Percentiles rank a stretch among this genome's conserved stretches.
Evolutionary conservation across 2,329 filamentous ascomycete species (phyloP).

Genomic region (Ceratocystis lukuohia): DNA sequence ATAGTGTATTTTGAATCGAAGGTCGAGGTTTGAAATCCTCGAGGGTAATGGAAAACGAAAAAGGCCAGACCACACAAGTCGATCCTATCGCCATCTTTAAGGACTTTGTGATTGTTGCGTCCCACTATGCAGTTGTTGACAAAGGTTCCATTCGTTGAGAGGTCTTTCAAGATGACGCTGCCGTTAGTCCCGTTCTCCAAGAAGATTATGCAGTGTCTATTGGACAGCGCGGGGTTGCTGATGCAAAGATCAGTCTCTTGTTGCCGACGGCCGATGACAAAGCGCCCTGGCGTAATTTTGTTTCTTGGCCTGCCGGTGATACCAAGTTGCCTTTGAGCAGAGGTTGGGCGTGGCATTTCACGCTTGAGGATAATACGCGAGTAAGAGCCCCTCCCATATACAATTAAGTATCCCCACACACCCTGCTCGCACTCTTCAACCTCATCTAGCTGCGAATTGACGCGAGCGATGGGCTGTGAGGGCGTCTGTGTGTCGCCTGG

Average conservation of each 20-base stretch:
- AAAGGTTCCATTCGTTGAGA: slow-evolving; percentile 93
- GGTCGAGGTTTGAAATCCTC: slow-evolving; percentile 46
- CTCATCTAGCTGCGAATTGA: slow-evolving; percentile 44
- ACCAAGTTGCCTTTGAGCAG: slow-evolving; percentile 22
- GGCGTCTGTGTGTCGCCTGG: slow-evolving; percentile 14
- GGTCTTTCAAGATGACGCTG: slow-evolving; percentile 66
- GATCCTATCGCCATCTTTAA: slow-evolving; percentile 83
- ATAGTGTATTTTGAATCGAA: slow-evolving; percentile 82
- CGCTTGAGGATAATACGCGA: slow-evolving; percentile 58
- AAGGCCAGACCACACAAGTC: slow-evolving; percentile 71
- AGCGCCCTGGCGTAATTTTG: slow-evolving; percentile 22
- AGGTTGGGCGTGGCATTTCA: slow-evolving; percentile 47
- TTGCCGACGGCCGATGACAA: slow-evolving; percentile 15
- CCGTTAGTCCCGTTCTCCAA: slow-evolving; percentile 44
- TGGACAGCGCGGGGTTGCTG: slow-evolving; percentile 51
- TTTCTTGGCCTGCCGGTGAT: slow-evolving; percentile 30
- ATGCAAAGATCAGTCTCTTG: slow-evolving; percentile 48
- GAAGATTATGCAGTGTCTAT: slow-evolving; percentile 64
- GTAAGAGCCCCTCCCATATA: slow-evolving; percentile 55
- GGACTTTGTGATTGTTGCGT: slow-evolving; percentile 77
- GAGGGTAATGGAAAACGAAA: slow-evolving; percentile 83
- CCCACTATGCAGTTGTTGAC: slow-evolving; percentile 86
- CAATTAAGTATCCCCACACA: slow-evolving; percentile 91
- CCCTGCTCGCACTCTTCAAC: slow-evolving; percentile 72
- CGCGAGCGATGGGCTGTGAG: slow-evolving; percentile 25